Evolutionary conservation across 257 asterid genomes (phyloP).

Genomic region (Datura wrightii): DNA sequence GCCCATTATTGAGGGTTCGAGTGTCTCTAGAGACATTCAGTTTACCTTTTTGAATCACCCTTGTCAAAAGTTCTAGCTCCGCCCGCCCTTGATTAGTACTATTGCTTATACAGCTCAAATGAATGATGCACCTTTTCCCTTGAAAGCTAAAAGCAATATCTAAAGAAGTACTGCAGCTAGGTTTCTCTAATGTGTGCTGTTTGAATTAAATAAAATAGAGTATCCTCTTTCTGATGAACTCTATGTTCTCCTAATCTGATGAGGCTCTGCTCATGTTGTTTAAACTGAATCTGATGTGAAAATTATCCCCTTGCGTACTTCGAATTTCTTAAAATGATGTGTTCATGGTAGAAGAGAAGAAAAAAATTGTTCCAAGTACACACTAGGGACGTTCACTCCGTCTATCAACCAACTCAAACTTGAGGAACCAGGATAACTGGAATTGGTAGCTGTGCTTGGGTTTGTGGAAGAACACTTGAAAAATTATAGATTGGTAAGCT

Average conservation of each 20-base stretch:
- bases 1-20: no score
- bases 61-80: no score
- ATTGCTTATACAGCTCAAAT: neutral
- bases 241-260: neutral
- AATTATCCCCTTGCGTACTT: neutral
- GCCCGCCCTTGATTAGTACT: neutral
- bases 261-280: neutral
- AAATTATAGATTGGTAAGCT: neutral
- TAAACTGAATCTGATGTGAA: conserved; percentile 21
- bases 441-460: neutral
- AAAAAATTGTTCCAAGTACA: neutral
- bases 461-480: neutral
- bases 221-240: conserved; percentile 11
- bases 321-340: neutral
- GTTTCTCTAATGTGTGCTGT: neutral
- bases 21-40: no score
- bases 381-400: neutral
- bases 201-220: conserved; percentile 1
- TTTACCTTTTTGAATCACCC: no score
- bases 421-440: conserved; percentile 21
- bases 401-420: conserved; percentile 19
- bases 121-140: neutral
- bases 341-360: neutral
- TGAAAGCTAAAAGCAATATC: conserved; percentile 14
- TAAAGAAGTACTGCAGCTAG: conserved; percentile 11